Conservation (phyloP, 2,329 filamentous ascomycete species). For the Mycosphaerelloides madeirae region DNA sequence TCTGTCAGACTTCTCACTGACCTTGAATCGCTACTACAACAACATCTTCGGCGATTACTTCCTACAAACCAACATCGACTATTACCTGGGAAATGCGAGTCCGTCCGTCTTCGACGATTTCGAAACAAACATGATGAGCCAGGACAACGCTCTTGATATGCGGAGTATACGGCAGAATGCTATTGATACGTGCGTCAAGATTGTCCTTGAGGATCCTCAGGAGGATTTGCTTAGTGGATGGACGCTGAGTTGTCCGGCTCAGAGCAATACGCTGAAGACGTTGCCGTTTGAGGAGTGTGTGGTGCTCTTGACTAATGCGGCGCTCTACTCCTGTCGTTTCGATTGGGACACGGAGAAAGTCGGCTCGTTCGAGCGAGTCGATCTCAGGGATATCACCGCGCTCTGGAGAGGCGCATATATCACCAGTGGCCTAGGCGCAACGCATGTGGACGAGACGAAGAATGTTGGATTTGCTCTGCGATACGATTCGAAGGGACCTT, state of each 20-base stretch:
- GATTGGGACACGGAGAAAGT: slow-evolving; percentile 97
- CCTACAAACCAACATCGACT: slow-evolving; percentile 93
- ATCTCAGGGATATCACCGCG: slow-evolving; percentile 65
- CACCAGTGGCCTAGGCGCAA: slow-evolving; percentile 74
- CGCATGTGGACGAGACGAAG: slow-evolving; percentile 69
- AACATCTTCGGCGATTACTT: slow-evolving; percentile 99
- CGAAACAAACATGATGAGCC: slow-evolving; percentile 85
- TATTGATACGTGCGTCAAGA: slow-evolving; percentile 80
- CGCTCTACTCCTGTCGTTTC: slow-evolving; percentile 83
- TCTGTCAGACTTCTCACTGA: slow-evolving; percentile 84
- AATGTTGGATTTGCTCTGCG: slow-evolving; percentile 81
- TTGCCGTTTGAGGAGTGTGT: slow-evolving; percentile 84
- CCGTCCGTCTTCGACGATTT: slow-evolving; percentile 88
- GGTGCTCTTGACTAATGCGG: slow-evolving; percentile 76
- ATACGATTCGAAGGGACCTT: slow-evolving; percentile 67
- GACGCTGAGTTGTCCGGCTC: slow-evolving; percentile 74
- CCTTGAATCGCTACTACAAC: slow-evolving; percentile 70
- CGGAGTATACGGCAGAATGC: slow-evolving; percentile 79
- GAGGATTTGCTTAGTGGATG: slow-evolving; percentile 87
- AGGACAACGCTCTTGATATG: slow-evolving; percentile 85
- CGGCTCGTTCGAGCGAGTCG: slow-evolving; percentile 80
- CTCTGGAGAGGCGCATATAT: slow-evolving; percentile 84
- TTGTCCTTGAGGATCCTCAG: slow-evolving; percentile 71
- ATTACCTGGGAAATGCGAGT: slow-evolving; percentile 82
- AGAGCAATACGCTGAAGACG: slow-evolving; percentile 61